Evolutionary conservation across 2,329 filamentous ascomycete genomes (phyloP).

Genomic region (Colletotrichum chrysophilum): DNA sequence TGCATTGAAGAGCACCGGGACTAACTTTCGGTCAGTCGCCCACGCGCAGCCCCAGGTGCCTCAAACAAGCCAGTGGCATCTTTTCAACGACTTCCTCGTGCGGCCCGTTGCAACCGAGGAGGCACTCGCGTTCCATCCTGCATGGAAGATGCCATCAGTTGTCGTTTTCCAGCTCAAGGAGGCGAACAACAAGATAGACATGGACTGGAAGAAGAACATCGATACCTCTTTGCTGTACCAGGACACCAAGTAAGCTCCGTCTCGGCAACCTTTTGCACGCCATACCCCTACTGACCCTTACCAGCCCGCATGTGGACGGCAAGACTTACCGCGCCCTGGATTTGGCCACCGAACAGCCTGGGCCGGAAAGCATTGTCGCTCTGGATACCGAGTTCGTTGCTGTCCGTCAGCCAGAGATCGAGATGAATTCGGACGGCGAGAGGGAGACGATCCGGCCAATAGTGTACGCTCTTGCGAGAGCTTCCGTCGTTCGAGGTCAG

Average conservation of each 20-base stretch:
- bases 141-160: slow-evolving; percentile 92
- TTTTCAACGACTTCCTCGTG: slow-evolving; percentile 98
- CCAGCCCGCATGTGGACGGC: slow-evolving; percentile 46
- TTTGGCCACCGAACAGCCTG: slow-evolving; percentile 66
- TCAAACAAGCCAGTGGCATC: slow-evolving; percentile 79
- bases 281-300: slow-evolving; percentile 27
- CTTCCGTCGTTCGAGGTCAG: slow-evolving; percentile 84
- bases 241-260: slow-evolving; percentile 57
- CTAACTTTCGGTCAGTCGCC: slow-evolving; percentile 52
- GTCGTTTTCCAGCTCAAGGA: slow-evolving; percentile 85
- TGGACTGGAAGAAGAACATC: slow-evolving; percentile 82
- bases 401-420: slow-evolving; percentile 90
- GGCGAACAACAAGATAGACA: slow-evolving; percentile 82
- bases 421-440: slow-evolving; percentile 93
- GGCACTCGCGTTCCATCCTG: slow-evolving; percentile 85
- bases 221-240: slow-evolving; percentile 86
- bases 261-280: not conserved
- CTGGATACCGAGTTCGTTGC: slow-evolving; percentile 97
- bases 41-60: slow-evolving; percentile 67
- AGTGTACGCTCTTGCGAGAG: slow-evolving; percentile 89
- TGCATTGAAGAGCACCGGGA: not conserved
- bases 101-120: slow-evolving; percentile 80
- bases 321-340: slow-evolving; percentile 67
- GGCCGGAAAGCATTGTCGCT: slow-evolving; percentile 77
- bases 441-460: slow-evolving; percentile 91